phyloP scores from a whole-genome alignment of 2,329 filamentous ascomycete genomes.

The Diaporthe sp. region DNA sequence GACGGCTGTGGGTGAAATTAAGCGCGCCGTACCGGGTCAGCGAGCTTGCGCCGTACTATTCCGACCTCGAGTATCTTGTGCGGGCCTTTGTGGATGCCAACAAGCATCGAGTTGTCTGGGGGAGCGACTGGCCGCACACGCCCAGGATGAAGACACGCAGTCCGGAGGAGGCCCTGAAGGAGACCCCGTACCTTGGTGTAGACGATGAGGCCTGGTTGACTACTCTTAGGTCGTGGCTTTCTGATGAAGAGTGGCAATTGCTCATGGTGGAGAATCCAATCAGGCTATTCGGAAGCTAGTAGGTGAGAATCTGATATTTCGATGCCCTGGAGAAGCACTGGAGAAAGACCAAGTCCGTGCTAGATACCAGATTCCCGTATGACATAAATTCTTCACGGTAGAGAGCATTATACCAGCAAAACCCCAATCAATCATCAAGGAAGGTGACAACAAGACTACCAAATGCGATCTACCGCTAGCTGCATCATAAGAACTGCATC shows the following conservation, averaged over 20 bases:
- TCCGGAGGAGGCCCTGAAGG: constrained; percentile 50
- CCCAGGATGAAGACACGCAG: constrained; percentile 53
- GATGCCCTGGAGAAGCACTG: too few relatives aligned
- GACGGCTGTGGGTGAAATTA: constrained; percentile 53
- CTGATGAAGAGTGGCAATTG: constrained; percentile 36
- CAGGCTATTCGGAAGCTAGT: background rate
- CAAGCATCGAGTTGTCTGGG: constrained; percentile 51
- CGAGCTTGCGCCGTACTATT: constrained; percentile 48
- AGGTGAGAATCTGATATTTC: too few relatives aligned
- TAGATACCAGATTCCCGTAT: too few relatives aligned
- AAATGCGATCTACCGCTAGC: background rate
- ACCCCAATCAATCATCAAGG: too few relatives aligned
- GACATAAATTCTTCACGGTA: background rate
- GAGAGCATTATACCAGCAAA: background rate
- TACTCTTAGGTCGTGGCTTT: constrained; percentile 44
- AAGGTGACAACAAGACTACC: background rate
- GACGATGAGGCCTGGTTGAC: constrained; percentile 46
- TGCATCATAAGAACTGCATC: background rate
- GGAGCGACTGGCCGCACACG: constrained; percentile 57
- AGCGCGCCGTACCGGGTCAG: constrained; percentile 55
- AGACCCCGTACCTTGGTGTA: constrained; percentile 46
- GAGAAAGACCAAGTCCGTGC: too few relatives aligned
- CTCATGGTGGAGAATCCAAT: constrained; percentile 11
- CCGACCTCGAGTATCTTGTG: constrained; percentile 50
- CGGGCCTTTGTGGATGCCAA: constrained; percentile 51